A percentile compares a stretch with the other conserved stretches of the same genome.
These are phyloP conservation scores for Penicillium sp. DNA, from an alignment of 2,329 filamentous ascomycete species.

Conservation along the genomic window DNA sequence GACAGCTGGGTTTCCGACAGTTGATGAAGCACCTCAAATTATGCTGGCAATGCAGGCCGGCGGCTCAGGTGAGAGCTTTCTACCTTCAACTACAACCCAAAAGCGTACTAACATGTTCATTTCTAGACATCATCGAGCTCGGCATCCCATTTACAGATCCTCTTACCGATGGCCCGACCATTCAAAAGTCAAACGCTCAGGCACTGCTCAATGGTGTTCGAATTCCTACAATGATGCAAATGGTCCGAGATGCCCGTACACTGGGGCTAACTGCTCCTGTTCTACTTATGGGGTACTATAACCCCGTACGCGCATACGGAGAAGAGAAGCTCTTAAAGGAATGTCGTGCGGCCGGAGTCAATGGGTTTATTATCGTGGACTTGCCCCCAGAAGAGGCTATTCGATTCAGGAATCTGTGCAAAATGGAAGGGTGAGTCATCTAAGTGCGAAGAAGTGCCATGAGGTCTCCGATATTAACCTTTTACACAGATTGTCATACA, in stretches of 20 bases:
- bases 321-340: constrained; percentile 83
- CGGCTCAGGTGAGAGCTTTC: constrained; percentile 69
- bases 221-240: constrained; percentile 74
- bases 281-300: constrained; percentile 97
- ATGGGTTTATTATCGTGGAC: constrained; percentile 24
- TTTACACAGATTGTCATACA: constrained; percentile 73
- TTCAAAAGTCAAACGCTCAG: constrained; percentile 87
- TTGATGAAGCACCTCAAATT: constrained; percentile 76
- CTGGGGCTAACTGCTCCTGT: constrained; percentile 79
- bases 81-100: not conserved
- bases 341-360: constrained; percentile 60
- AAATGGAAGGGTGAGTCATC: constrained; percentile 64
- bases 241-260: constrained; percentile 77
- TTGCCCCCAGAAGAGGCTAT: constrained; percentile 15
- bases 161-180: constrained; percentile 92
- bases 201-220: constrained; percentile 86
- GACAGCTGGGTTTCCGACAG: constrained; percentile 84
- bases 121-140: constrained; percentile 84
- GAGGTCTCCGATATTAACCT: not conserved
- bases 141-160: constrained; percentile 95
- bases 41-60: constrained; percentile 87
- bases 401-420: constrained; percentile 84
- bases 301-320: constrained; percentile 87
- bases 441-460: constrained; percentile 31
- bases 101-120: not conserved